Percentiles rank a stretch among this genome's conserved stretches.
These are phyloP conservation scores for Sphaerostilbella broomeana DNA, from an alignment of 2,329 filamentous ascomycete species.

Conservation along the genomic window DNA sequence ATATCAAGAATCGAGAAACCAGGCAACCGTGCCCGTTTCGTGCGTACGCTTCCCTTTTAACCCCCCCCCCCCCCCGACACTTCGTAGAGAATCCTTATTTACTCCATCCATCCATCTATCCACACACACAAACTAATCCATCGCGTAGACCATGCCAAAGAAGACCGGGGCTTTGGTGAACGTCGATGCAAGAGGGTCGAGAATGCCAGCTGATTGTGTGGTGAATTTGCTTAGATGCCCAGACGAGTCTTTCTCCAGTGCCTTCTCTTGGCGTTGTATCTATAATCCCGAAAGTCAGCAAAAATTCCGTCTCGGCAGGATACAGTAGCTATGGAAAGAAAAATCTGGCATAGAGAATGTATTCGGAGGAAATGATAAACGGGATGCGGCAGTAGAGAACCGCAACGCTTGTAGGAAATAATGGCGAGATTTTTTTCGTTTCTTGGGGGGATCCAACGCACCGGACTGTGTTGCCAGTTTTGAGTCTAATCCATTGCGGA, in stretches of 20 bases:
- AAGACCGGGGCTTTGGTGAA: conserved; percentile 12
- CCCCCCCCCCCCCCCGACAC: conserved; percentile 19
- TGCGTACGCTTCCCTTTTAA: conserved; percentile 21
- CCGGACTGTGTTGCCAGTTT: conserved; percentile 99
- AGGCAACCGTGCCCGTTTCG: conserved; percentile 28
- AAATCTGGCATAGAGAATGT: background rate
- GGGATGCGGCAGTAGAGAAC: background rate
- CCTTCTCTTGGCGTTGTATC: conserved; percentile 99
- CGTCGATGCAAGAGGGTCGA: conserved; percentile 19
- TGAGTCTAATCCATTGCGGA: conserved; percentile 98
- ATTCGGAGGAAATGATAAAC: no score
- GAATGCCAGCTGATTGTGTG: conserved; percentile 18
- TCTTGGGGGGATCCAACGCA: conserved; percentile 48
- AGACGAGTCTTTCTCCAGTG: conserved; percentile 99
- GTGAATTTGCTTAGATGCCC: conserved; percentile 77
- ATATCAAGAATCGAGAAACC: conserved; percentile 33
- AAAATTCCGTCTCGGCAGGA: no score
- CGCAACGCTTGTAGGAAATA: background rate
- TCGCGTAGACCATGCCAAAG: conserved; percentile 24
- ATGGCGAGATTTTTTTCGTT: background rate
- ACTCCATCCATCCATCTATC: conserved; percentile 9
- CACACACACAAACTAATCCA: no score
- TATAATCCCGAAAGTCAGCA: no score
- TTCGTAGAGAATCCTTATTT: conserved; percentile 20
- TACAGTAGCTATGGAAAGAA: no score